Evolutionary conservation across 345 rosid genomes (phyloP), one percentile per base, ranked within the genome.

Genomic region (Acer campestre): DNA sequence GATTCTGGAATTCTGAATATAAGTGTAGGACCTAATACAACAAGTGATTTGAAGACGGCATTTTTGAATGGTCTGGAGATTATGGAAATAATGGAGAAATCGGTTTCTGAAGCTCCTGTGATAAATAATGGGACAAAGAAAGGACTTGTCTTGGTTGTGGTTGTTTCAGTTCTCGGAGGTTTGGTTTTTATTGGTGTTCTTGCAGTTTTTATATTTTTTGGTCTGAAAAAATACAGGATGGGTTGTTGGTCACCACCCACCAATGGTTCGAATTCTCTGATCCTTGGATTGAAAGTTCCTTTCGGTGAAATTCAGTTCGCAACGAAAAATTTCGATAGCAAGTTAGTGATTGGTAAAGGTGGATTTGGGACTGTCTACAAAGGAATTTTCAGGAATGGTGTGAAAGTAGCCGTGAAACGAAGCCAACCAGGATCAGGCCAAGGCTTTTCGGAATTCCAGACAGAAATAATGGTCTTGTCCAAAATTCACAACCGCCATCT

Each of bases 401-500:
- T 44, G 6, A 83, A 77, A 62, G 89, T 90, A 13, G 91, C 92
- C 1, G 89, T 87, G 40, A 90, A 88, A 55, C 68, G 90, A 78
- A 74, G 89, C 18, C 38, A 82, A 6, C 87, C 83, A 1, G 88
- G 87, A 27, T 84, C 86, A n/a, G 84, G 85, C 27, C 89, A 90
- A 70, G 92, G 89, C 53, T 62, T 85, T 13, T 67, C 76, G 1
- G 92, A 90, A 77, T 90, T 88, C 78, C 88, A 82, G 38, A 87
- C 90, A 0, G 92, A 87, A 81, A 83, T 90, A 79, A 86, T 70
- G 72, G 78, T 88, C 44, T 75, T 92, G 62, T 92, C 92, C 44
- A 92, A 88, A 75, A 90, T 91, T 65, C 76, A 86, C 1, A 97
- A 91, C 71, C 88, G 83, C 13, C 91, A 94, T 69, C 91, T 94